phyloP scores from a whole-genome alignment of 305 asterid genomes.

The Coffea humblotiana region DNA sequence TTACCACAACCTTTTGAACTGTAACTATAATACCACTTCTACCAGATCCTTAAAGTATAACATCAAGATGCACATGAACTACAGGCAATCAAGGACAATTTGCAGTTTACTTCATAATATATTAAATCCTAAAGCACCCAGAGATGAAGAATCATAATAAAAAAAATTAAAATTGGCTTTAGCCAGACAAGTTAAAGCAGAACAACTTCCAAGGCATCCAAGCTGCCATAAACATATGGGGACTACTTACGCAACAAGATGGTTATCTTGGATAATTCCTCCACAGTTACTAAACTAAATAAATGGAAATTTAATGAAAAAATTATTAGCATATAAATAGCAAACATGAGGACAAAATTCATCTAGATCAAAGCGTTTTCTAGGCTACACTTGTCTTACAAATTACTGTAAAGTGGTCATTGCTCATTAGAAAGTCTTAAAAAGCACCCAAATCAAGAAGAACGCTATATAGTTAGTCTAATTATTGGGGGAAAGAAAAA shows the following conservation, averaged over 20 bases:
- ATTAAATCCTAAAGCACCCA: neutral
- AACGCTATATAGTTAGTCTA: no score
- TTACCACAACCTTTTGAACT: neutral
- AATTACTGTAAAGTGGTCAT: neutral
- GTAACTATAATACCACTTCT: neutral
- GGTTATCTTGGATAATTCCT: neutral
- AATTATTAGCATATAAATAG: no score
- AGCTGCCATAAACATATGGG: neutral
- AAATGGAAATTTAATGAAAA: neutral
- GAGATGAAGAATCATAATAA: neutral
- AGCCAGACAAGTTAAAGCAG: neutral
- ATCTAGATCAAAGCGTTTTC: neutral
- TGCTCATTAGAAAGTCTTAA: neutral
- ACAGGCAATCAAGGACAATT: neutral
- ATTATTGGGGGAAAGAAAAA: neutral
- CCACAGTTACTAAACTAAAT: neutral
- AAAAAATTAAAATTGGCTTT: neutral
- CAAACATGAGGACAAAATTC: neutral
- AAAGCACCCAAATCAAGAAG: no score
- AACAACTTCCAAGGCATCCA: neutral
- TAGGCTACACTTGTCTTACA: neutral
- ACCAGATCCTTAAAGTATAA: neutral
- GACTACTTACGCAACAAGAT: neutral
- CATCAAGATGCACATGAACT: neutral
- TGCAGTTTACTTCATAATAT: neutral